Base-by-base conservation (phyloP, 2,329 filamentous ascomycete species). In the Simplicillium sp. region DNA sequence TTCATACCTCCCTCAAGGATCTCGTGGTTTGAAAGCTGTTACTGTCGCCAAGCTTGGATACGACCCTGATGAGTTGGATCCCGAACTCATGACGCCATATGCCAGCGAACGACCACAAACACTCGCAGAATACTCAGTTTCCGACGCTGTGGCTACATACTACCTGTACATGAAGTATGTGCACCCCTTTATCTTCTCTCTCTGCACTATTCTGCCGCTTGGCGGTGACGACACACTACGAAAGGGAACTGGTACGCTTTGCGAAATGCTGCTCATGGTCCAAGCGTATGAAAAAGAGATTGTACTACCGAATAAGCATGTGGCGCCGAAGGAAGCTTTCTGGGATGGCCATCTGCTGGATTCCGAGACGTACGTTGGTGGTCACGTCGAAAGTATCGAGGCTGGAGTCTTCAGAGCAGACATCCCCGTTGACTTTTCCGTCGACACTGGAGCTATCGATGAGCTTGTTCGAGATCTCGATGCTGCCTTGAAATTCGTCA, bases 161-260 rank as follows among this genome's bases (percentile, higher is more conserved):
- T 98, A 98, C 57, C 69, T 98, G 46, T 98, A 98, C 73, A 98
- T 98, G 94, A 98, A 98, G 82, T 98, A 98, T 61, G 87, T 98
- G n/a, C 92, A 98, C 60, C 92, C 92, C 3, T 98, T 98, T 68
- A 92, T 98, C 59, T 98, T 98, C 72, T 97, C 94, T 1, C 70
- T 98, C 1, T 98, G 92, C 64, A 98, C 89, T 1, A 96, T 98
- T 65, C 72, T 98, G 58, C 92, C 92, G 0, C 73, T 98, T 1
- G 87, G 87, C 35, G 87, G 89, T 29, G 90, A 98, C 54, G 92
- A 97, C 56, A 87, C 89, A 2, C 62, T 97, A 52, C 79, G 92
- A 50, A 98, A 98, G 61, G 92, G 92, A 58, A 98, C 92, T 0
- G 92, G 92, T 61, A 98, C 92, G 1, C 75, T 98, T n/a, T 98